Evolutionary conservation across 257 asterid genomes (phyloP).

Genomic region (Parsonsia alboflavescens): DNA sequence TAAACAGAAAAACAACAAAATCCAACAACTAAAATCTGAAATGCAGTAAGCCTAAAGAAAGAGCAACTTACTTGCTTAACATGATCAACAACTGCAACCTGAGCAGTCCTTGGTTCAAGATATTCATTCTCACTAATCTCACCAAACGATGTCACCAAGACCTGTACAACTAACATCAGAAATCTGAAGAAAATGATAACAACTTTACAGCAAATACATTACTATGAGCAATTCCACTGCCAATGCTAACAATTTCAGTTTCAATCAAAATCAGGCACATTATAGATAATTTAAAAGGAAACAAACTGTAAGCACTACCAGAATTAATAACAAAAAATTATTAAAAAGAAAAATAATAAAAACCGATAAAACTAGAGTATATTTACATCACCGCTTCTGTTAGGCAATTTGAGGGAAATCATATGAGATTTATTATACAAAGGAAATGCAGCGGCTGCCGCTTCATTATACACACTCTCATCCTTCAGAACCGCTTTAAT

Average conservation of each 20-base stretch:
- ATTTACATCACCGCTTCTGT: constrained; percentile 90
- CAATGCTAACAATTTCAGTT: neutral
- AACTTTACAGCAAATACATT: neutral
- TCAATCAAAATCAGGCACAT: neutral
- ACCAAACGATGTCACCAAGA: constrained; percentile 58
- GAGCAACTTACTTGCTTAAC: constrained; percentile 64
- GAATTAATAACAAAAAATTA: constrained; percentile 2
- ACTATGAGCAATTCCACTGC: neutral
- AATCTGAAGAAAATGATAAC: constrained; percentile 2
- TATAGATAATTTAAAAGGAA: neutral
- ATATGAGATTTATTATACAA: constrained; percentile 78
- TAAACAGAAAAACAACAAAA: neutral
- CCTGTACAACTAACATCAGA: constrained; percentile 40
- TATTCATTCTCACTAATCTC: constrained; percentile 76
- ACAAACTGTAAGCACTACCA: neutral
- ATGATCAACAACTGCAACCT: constrained; percentile 85
- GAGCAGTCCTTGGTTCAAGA: constrained; percentile 92
- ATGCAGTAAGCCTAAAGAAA: neutral
- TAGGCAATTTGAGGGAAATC: constrained; percentile 79
- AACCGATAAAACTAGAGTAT: constrained; percentile 11
- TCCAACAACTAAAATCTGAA: neutral
- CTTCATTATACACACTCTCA: constrained; percentile 53
- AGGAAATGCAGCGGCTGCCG: constrained; percentile 82
- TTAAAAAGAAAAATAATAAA: neutral
- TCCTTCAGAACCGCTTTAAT: constrained; percentile 61